These are phyloP conservation scores for Volvox reticuliferus DNA, from an alignment of 139 green algal species.

Conservation along the genomic window DNA sequence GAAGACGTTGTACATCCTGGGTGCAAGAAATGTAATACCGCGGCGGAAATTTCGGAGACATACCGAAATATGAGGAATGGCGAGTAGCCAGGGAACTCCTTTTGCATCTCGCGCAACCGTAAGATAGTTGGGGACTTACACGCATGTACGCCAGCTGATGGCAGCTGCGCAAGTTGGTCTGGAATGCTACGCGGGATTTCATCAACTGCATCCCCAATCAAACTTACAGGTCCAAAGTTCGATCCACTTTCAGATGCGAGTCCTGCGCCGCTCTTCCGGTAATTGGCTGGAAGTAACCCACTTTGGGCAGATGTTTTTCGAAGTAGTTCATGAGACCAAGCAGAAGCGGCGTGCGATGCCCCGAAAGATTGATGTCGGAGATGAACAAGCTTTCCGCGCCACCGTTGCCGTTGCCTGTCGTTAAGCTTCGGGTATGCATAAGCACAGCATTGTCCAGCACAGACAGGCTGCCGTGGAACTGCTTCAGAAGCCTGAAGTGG, in stretches of 20 bases:
- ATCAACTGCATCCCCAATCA: neutral
- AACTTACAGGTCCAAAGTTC: slow-evolving; percentile 35
- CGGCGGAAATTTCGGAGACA: too few species aligned
- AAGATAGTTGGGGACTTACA: neutral
- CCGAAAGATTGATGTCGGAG: neutral
- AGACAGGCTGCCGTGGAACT: too few species aligned
- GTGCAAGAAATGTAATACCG: too few species aligned
- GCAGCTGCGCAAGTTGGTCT: neutral
- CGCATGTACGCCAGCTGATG: neutral
- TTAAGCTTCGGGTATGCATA: neutral
- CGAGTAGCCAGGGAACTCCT: too few species aligned
- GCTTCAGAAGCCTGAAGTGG: too few species aligned
- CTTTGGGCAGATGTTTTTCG: neutral
- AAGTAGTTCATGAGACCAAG: slow-evolving; percentile 31
- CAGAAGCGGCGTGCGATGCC: slow-evolving; percentile 19
- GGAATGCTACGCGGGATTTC: neutral
- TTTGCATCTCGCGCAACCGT: too few species aligned
- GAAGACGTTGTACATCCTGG: slow-evolving; percentile 18
- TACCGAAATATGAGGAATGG: too few species aligned
- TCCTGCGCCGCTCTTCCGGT: neutral
- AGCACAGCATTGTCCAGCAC: neutral
- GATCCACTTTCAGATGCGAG: slow-evolving; percentile 13
- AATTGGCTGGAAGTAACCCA: slow-evolving; percentile 44
- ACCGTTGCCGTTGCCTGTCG: neutral
- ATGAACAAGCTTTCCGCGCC: neutral